Conservation (phyloP, 2,329 filamentous ascomycete genomes). For the Penicillium sp. region DNA sequence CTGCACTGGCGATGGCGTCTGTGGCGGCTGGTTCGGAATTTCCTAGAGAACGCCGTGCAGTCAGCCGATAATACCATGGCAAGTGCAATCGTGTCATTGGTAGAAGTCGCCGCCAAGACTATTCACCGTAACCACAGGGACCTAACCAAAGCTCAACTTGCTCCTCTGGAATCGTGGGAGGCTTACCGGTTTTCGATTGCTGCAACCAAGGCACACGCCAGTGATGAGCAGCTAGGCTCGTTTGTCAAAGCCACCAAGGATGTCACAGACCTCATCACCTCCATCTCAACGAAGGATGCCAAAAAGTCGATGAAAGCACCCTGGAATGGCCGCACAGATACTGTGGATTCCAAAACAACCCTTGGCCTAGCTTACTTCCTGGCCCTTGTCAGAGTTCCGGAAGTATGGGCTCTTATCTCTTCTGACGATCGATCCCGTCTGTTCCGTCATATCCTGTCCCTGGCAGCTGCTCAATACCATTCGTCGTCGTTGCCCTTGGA, state of each 20-base stretch:
- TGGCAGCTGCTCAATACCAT: constrained; percentile 26
- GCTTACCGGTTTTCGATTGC: constrained; percentile 30
- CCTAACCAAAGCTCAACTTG: constrained; percentile 17
- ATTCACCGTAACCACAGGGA: constrained; percentile 27
- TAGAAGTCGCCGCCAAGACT: constrained; percentile 23
- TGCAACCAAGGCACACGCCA: constrained; percentile 18
- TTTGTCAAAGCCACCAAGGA: constrained; percentile 22
- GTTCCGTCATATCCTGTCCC: constrained; percentile 27
- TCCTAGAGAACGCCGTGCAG: constrained; percentile 26
- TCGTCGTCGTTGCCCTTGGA: constrained; percentile 22
- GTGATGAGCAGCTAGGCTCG: constrained; percentile 17
- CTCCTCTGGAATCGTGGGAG: constrained; percentile 32
- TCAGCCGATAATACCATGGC: constrained; percentile 16
- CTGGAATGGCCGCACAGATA: constrained; percentile 35
- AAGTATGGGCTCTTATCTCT: constrained; percentile 24
- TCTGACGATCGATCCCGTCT: constrained; percentile 26
- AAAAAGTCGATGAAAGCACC: constrained; percentile 20
- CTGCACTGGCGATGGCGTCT: constrained; percentile 36
- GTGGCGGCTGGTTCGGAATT: constrained; percentile 32
- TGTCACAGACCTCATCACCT: constrained; percentile 20
- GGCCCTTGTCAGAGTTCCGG: constrained; percentile 26
- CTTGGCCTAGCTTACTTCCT: constrained; percentile 31
- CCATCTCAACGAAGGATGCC: constrained; percentile 20
- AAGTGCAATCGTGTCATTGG: constrained; percentile 18
- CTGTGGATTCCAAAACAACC: constrained; percentile 23